phyloP scores from a whole-genome alignment of 805 yeast species.

The Alloascoidea africana region DNA sequence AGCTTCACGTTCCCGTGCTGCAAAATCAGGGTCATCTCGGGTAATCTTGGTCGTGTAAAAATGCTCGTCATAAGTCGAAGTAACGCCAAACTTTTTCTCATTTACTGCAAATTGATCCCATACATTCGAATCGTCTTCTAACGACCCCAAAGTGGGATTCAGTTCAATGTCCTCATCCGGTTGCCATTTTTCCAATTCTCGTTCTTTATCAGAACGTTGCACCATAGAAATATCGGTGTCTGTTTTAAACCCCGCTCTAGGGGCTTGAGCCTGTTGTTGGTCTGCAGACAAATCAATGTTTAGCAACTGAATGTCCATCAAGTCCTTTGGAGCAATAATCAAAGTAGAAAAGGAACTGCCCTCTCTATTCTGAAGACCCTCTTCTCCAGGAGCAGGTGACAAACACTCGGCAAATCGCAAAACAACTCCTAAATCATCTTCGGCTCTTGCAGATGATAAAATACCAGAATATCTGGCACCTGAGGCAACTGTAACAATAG shows the following conservation, averaged over 20 bases:
- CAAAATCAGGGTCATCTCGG: constrained; percentile 58
- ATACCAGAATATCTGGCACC: constrained; percentile 49
- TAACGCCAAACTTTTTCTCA: constrained; percentile 77
- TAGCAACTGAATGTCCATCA: constrained; percentile 31
- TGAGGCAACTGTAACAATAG: constrained; percentile 42
- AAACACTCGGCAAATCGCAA: constrained; percentile 33
- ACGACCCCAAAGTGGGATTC: constrained; percentile 5
- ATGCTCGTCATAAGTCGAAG: constrained; percentile 71
- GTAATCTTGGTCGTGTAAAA: constrained; percentile 72
- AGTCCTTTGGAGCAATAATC: constrained; percentile 32
- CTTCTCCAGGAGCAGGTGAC: constrained; percentile 20
- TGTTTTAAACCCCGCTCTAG: constrained; percentile 42
- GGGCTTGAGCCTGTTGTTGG: constrained; percentile 8
- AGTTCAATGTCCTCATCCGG: constrained; percentile 37
- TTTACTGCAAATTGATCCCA: constrained; percentile 98
- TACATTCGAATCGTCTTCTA: constrained; percentile 12
- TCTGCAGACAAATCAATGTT: constrained; percentile 20
- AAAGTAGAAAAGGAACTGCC: constrained; percentile 26
- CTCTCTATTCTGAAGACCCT: constrained; percentile 18
- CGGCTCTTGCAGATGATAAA: constrained; percentile 28
- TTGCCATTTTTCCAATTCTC: constrained; percentile 75
- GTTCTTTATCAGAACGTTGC: constrained; percentile 32
- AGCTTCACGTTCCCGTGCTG: constrained; percentile 50
- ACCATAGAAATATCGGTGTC: constrained; percentile 74
- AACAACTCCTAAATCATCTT: constrained; percentile 36